Conservation (phyloP, 2,329 filamentous ascomycete genomes). For the Diplocarpon mali region DNA sequence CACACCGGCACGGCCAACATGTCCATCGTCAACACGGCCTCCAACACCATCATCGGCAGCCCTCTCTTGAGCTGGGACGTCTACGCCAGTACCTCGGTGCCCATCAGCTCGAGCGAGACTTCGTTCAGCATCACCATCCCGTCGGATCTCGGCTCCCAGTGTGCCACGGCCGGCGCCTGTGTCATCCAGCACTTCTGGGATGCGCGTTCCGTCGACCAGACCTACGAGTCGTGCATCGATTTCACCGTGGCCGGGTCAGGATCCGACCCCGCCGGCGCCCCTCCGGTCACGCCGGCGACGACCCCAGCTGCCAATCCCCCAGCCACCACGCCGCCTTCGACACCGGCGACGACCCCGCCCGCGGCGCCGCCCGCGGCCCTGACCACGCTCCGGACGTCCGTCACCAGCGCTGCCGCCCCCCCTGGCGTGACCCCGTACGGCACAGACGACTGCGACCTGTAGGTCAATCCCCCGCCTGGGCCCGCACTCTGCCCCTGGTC, state of each 20-base stretch:
- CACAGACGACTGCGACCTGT: too few species aligned
- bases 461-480: too few species aligned
- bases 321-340: too few species aligned
- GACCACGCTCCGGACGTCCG: too few species aligned
- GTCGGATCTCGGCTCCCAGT: slow-evolving; percentile 30
- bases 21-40: slow-evolving; percentile 38
- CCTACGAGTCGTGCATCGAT: slow-evolving; percentile 46
- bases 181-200: slow-evolving; percentile 46
- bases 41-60: slow-evolving; percentile 37
- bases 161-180: slow-evolving; percentile 20
- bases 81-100: slow-evolving; percentile 37
- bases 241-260: slow-evolving; percentile 27
- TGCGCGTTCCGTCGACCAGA: slow-evolving; percentile 38
- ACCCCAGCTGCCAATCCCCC: too few species aligned
- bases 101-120: slow-evolving; percentile 34
- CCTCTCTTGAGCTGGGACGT: slow-evolving; percentile 36
- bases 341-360: too few species aligned
- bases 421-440: too few species aligned
- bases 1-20: slow-evolving; percentile 46
- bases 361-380: too few species aligned
- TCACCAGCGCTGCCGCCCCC: too few species aligned
- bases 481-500: too few species aligned
- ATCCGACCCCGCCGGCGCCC: too few species aligned
- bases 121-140: slow-evolving; percentile 44
- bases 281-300: too few species aligned